phyloP scores from a whole-genome alignment of 1,139 yeast genomes.

The Arxiozyma heterogenica region DNA sequence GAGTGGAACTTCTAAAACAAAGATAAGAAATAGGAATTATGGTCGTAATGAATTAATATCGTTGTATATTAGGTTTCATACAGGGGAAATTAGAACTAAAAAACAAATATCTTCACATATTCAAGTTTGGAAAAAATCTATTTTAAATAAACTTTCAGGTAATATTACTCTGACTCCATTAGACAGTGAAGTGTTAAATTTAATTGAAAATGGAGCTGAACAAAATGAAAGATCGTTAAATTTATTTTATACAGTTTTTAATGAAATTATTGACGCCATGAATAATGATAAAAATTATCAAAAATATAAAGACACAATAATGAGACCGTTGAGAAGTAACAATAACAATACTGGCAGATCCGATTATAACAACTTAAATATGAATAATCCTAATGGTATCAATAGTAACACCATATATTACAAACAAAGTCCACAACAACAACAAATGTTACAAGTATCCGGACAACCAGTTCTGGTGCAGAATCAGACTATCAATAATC shows the following conservation, averaged over 20 bases:
- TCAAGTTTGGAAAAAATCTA: conserved; percentile 51
- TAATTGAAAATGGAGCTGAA: conserved; percentile 29
- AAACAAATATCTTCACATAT: conserved; percentile 92
- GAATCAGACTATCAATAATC: neutral
- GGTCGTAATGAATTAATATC: conserved; percentile 91
- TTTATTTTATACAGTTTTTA: conserved; percentile 23
- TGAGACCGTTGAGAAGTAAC: neutral
- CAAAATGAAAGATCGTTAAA: conserved; percentile 23
- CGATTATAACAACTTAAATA: neutral
- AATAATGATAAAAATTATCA: neutral
- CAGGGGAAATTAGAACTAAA: conserved; percentile 76
- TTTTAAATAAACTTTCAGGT: conserved; percentile 23
- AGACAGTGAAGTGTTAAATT: conserved; percentile 23
- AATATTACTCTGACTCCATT: conserved; percentile 19
- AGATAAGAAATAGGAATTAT: conserved; percentile 74
- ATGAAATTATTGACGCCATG: conserved; percentile 20
- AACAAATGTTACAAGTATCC: neutral
- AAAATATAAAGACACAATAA: neutral
- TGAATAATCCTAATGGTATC: neutral
- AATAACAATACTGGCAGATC: neutral
- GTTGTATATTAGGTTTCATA: conserved; percentile 71
- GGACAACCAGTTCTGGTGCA: conserved; percentile 1
- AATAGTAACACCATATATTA: neutral
- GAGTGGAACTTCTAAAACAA: conserved; percentile 78
- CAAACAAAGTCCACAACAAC: neutral